Conservation (phyloP, 139 green algal species). For the Pleodorina starrii region DNA sequence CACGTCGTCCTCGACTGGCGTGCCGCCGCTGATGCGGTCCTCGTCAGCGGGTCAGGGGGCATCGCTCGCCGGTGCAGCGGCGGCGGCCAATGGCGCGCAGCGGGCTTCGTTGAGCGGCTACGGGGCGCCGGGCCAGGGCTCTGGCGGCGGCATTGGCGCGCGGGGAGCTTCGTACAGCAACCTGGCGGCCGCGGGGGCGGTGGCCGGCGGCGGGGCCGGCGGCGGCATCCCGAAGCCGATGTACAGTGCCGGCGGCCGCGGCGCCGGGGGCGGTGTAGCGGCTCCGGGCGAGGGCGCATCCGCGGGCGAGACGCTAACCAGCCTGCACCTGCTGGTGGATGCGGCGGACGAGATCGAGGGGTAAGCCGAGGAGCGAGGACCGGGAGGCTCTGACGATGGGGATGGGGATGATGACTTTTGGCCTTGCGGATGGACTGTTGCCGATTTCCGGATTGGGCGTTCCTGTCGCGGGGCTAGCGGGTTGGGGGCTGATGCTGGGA, state of each 20-base stretch:
- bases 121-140: too few relatives aligned
- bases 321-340: constrained; percentile 44
- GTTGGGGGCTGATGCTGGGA: too few relatives aligned
- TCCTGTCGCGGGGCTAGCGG: too few relatives aligned
- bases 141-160: not conserved
- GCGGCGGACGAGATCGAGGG: constrained; percentile 45
- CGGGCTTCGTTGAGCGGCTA: not conserved
- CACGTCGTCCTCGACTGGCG: not conserved
- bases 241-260: not conserved
- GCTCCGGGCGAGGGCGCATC: too few relatives aligned
- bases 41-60: not conserved
- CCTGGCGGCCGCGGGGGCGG: not conserved
- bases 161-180: not conserved
- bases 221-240: not conserved
- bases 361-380: too few relatives aligned
- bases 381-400: too few relatives aligned
- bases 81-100: not conserved
- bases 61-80: not conserved
- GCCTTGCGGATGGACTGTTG: too few relatives aligned
- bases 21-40: not conserved
- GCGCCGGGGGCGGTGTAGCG: not conserved
- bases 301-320: constrained; percentile 24
- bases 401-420: too few relatives aligned
- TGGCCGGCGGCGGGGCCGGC: not conserved
- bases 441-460: too few relatives aligned